phyloP scores from a whole-genome alignment of 2,329 filamentous ascomycete species.

The Cryphonectria parasitica region DNA sequence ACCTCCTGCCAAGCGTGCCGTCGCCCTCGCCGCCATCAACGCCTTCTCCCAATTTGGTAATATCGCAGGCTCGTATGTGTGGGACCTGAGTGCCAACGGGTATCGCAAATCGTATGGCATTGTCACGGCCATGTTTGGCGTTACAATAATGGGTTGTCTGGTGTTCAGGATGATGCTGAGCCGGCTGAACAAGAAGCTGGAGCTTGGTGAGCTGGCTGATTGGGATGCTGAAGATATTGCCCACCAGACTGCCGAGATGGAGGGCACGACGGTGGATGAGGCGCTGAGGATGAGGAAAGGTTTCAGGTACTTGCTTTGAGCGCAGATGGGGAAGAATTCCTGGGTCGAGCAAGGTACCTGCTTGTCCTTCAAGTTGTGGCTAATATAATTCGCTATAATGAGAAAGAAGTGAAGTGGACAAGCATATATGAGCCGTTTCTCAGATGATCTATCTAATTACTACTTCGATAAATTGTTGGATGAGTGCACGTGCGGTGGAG shows the following conservation, averaged over 20 bases:
- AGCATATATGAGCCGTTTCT: background rate
- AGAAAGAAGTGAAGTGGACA: background rate
- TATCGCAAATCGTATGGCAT: slow-evolving; percentile 68
- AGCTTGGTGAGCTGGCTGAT: slow-evolving; percentile 43
- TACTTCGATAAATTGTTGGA: background rate
- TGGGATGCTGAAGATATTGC: slow-evolving; percentile 46
- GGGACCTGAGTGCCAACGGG: slow-evolving; percentile 61
- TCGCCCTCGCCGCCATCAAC: slow-evolving; percentile 65
- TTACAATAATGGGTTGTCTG: slow-evolving; percentile 58
- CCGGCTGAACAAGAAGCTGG: slow-evolving; percentile 52
- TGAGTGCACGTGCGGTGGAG: background rate
- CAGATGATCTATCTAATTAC: background rate
- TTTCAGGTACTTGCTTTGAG: slow-evolving; percentile 32
- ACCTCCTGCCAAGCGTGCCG: slow-evolving; percentile 63
- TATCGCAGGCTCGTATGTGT: slow-evolving; percentile 66
- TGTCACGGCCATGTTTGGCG: slow-evolving; percentile 66
- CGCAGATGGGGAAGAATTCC: background rate
- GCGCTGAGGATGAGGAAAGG: slow-evolving; percentile 43
- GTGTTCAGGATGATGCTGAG: slow-evolving; percentile 51
- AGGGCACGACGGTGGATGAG: slow-evolving; percentile 48
- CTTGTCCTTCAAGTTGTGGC: background rate
- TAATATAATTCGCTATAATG: background rate
- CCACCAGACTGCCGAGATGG: slow-evolving; percentile 44
- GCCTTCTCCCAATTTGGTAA: slow-evolving; percentile 62
- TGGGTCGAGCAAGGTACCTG: background rate